Evolutionary conservation across 2,329 filamentous ascomycete genomes (phyloP), one percentile per base, ranked within the genome.

Genomic region (Penicillium thymicola): DNA sequence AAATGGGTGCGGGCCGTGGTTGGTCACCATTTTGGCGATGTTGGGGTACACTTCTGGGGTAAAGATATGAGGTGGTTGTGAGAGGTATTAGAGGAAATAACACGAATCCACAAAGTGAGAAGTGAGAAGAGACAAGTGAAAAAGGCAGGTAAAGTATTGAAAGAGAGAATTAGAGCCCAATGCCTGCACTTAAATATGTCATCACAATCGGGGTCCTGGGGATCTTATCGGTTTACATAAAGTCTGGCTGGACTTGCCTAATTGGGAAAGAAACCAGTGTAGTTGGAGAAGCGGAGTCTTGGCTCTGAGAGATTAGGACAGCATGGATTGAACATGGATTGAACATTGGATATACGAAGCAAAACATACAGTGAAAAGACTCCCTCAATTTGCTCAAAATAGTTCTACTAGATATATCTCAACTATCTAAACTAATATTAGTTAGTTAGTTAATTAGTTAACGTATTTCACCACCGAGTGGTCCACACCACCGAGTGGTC

Each of bases 1-100:
- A 56, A 76, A 75, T 4, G 74, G 74, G 56, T 74, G 55, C 62
- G 61, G 41, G 58, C 58, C 23, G 55, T 57, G 21, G 42, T 45
- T 63, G 55, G 46, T 60, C 52, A 59, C 64, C 55, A 60, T 63
- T 37, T n/a, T 63, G 37, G 58, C 55, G 34, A 46, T 23, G 53
- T 54, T 52, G 50, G 46, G 23, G 49, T 54, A 34, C 44, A 46
- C 44, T 34, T 34, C 44, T 5, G 30, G 23, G 23, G 21, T 30
- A 18, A 23, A 32, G 23, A 18, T n/a, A 36, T 40, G 45, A 32
- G 32, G 32, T 5, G 16, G 37, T 4, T n/a, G 14, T 28, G 42
- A 21, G 45, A 47, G 36, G 14, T 51, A 28, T 25, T 44, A 10
- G 38, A 10, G 10, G 13, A 27, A 13, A 36, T 27, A 8, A n/a